phyloP scores from a whole-genome alignment of 208 protist genomes.

The Trypanosoma brucei region DNA sequence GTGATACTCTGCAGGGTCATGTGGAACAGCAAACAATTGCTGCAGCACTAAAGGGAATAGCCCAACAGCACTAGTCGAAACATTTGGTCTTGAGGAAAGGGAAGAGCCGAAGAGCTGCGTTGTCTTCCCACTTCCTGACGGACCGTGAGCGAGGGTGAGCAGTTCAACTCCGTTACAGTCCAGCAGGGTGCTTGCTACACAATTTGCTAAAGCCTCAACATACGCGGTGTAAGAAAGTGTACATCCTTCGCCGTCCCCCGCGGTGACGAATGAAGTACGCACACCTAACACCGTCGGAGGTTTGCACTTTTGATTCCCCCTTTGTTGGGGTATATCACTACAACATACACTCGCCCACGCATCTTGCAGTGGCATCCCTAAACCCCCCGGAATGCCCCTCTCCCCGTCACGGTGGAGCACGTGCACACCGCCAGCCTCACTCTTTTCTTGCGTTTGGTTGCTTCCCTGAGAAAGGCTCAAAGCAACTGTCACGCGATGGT shows the following conservation, averaged over 20 bases:
- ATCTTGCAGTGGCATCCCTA: conserved; percentile 8
- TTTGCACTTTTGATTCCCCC: not conserved
- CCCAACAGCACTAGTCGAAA: not conserved
- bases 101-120: conserved; percentile 13
- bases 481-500: conserved; percentile 12
- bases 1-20: not conserved
- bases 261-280: conserved; percentile 14
- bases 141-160: conserved; percentile 18
- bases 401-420: conserved; percentile 8
- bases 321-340: not conserved
- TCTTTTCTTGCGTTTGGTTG: conserved; percentile 1
- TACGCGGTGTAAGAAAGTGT: conserved; percentile 8
- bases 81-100: not conserved
- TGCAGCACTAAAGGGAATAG: conserved; percentile 13
- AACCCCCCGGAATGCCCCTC: conserved; percentile 1
- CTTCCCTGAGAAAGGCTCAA: conserved; percentile 16
- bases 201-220: conserved; percentile 5
- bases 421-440: conserved; percentile 2
- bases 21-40: conserved; percentile 4
- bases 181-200: conserved; percentile 10
- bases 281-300: conserved; percentile 4
- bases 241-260: conserved; percentile 10
- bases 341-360: not conserved
- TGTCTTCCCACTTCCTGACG: conserved; percentile 21
- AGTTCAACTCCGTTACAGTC: conserved; percentile 4